Evolutionary conservation across 2,329 filamentous ascomycete species (phyloP).

Genomic region (Fusarium acutatum): DNA sequence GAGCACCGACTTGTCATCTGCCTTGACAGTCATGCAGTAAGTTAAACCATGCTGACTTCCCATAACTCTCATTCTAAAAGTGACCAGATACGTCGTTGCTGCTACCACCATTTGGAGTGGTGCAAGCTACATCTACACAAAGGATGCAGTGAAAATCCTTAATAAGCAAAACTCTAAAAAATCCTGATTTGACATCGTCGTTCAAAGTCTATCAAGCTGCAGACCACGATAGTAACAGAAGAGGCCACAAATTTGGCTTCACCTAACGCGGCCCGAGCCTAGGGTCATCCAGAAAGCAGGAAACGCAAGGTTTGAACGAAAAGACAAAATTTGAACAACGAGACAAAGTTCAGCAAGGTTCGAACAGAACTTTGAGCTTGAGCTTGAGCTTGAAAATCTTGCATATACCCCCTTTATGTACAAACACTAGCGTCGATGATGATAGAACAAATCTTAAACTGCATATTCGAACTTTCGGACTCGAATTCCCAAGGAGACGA

Average conservation of each 20-base stretch:
- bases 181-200: background rate
- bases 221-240: background rate
- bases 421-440: background rate
- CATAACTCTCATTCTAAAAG: background rate
- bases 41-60: slow-evolving; percentile 41
- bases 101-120: slow-evolving; percentile 94
- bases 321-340: background rate
- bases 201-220: background rate
- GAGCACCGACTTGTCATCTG: slow-evolving; percentile 61
- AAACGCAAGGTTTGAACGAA: background rate
- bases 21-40: slow-evolving; percentile 72
- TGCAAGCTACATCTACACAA: slow-evolving; percentile 88
- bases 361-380: slow-evolving; percentile 21
- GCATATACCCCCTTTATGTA: slow-evolving; percentile 12
- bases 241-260: background rate
- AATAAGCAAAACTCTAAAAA: slow-evolving; percentile 41
- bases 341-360: background rate
- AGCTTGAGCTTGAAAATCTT: background rate
- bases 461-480: background rate
- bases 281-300: background rate
- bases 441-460: slow-evolving; percentile 7
- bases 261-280: background rate
- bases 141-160: slow-evolving; percentile 91
- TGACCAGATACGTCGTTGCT: slow-evolving; percentile 79
- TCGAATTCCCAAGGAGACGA: background rate